phyloP scores from a whole-genome alignment of 1,139 yeast species.

The Hyphopichia wangnamkhiaoensis region DNA sequence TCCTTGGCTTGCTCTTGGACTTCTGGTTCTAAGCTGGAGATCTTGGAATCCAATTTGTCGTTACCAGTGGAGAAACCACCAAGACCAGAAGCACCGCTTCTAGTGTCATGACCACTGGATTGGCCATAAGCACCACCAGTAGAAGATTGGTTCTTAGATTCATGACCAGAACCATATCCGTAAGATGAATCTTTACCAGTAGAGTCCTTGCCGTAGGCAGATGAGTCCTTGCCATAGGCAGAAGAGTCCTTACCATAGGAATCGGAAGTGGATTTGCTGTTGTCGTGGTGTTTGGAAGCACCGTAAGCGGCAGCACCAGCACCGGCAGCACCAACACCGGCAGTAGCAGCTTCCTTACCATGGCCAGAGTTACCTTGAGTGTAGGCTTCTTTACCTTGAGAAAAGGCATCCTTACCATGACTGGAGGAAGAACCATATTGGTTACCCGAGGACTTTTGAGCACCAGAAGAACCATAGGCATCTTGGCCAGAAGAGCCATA shows the following conservation, averaged over 20 bases:
- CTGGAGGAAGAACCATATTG: constrained; percentile 5
- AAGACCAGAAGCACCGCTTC: constrained; percentile 4
- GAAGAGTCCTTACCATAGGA: constrained; percentile 5
- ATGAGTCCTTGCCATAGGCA: constrained; percentile 4
- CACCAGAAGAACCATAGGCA: constrained; percentile 10
- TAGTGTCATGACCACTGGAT: not conserved
- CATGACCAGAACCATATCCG: not conserved
- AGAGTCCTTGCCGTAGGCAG: constrained; percentile 8
- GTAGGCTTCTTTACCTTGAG: constrained; percentile 11
- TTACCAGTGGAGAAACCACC: constrained; percentile 36
- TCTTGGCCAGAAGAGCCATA: constrained; percentile 10
- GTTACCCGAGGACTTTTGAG: no score
- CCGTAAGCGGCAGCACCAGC: constrained; percentile 12
- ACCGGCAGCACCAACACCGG: constrained; percentile 12
- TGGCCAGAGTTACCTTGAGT: constrained; percentile 13
- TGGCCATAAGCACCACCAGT: constrained; percentile 3
- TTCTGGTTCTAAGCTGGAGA: constrained; percentile 32
- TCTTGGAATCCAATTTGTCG: constrained; percentile 33
- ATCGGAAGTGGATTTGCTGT: constrained; percentile 5
- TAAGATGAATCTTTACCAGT: constrained; percentile 4
- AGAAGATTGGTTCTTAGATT: not conserved
- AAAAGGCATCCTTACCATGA: constrained; percentile 6
- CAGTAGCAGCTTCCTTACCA: constrained; percentile 13
- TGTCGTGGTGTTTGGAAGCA: constrained; percentile 7
- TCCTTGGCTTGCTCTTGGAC: constrained; percentile 40